Percentiles rank a stretch among this genome's conserved stretches.
Evolutionary conservation across 495 filamentous ascomycete species (phyloP).

Genomic region (Glutinoglossum americanum): DNA sequence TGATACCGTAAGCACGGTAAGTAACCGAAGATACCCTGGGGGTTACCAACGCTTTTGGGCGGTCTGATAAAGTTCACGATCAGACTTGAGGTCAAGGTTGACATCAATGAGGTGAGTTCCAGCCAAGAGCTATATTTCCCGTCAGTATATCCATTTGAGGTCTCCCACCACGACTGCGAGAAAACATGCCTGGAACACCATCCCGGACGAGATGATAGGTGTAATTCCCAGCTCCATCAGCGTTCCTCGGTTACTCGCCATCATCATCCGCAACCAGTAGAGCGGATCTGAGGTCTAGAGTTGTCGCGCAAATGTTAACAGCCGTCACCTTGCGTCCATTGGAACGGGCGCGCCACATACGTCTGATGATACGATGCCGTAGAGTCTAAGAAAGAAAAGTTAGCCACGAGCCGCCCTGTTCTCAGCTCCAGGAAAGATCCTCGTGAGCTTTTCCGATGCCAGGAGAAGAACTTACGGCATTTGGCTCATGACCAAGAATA

Average conservation of each 20-base stretch:
- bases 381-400: slow-evolving; percentile 23
- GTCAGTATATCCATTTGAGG: slow-evolving; percentile 10
- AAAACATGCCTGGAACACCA: slow-evolving; percentile 79
- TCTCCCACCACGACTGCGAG: background rate
- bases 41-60: slow-evolving; percentile 56
- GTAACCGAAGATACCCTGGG: background rate
- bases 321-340: background rate
- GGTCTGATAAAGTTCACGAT: slow-evolving; percentile 98
- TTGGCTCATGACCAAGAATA: slow-evolving; percentile 99
- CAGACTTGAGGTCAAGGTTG: slow-evolving; percentile 97
- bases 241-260: slow-evolving; percentile 96
- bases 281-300: slow-evolving; percentile 63
- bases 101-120: slow-evolving; percentile 99
- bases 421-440: slow-evolving; percentile 2
- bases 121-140: slow-evolving; percentile 46
- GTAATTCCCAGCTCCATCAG: slow-evolving; percentile 99
- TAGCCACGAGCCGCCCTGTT: background rate
- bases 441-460: slow-evolving; percentile 11
- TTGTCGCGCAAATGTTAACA: background rate
- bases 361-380: slow-evolving; percentile 91
- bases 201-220: slow-evolving; percentile 97
- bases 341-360: slow-evolving; percentile 7
- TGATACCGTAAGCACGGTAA: slow-evolving; percentile 2
- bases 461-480: slow-evolving; percentile 41
- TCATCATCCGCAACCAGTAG: slow-evolving; percentile 99